Percentiles rank a stretch among this genome's conserved stretches.
Conservation (phyloP, 169 alveolate species). For the Eimeria zaria region DNA sequence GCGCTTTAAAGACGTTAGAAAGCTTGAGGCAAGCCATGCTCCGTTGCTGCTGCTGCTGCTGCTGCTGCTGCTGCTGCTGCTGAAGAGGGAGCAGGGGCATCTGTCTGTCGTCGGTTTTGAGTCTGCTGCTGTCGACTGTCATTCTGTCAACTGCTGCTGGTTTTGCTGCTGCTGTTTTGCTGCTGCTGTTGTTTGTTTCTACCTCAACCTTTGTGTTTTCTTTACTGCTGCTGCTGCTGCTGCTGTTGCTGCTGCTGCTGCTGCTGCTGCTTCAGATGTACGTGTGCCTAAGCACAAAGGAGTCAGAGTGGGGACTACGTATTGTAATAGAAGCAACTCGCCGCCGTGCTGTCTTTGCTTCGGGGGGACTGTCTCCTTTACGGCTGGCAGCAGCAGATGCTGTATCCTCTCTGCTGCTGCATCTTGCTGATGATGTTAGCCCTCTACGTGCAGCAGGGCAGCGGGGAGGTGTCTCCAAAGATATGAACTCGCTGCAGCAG, state of each 20-base stretch:
- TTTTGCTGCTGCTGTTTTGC: slow-evolving; percentile 33
- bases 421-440: slow-evolving; percentile 34
- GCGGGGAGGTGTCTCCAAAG: neutral
- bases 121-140: no score
- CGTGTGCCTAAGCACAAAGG: neutral
- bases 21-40: slow-evolving; percentile 25
- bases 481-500: slow-evolving; percentile 39
- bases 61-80: neutral
- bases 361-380: neutral
- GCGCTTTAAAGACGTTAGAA: slow-evolving; percentile 48
- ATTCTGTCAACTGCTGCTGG: neutral
- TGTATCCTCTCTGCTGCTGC: slow-evolving; percentile 50
- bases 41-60: neutral
- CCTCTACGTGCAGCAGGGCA: slow-evolving; percentile 3
- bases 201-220: neutral
- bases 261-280: slow-evolving; percentile 15
- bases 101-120: no score
- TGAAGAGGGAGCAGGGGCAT: no score
- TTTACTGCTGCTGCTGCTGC: neutral
- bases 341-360: neutral
- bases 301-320: slow-evolving; percentile 52
- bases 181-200: neutral
- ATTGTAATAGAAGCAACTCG: slow-evolving; percentile 41
- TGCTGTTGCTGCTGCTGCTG: slow-evolving; percentile 22
- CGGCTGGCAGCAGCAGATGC: slow-evolving; percentile 34